phyloP scores from a whole-genome alignment of 1,284 basidiomycete species.

The Veloboletus limbatus region DNA sequence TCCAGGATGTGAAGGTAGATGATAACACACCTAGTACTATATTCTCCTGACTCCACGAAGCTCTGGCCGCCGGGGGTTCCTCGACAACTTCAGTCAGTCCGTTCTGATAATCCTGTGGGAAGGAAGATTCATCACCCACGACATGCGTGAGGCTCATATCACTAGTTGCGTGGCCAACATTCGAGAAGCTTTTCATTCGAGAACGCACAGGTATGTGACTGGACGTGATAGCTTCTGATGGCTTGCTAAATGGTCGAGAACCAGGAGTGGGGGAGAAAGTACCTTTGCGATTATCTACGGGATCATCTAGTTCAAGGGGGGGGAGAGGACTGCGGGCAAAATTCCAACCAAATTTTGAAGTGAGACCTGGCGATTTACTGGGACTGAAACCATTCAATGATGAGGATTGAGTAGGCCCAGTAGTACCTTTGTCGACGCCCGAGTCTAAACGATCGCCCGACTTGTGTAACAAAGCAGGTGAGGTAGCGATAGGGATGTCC shows the following conservation, averaged over 20 bases:
- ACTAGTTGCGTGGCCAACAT: constrained; percentile 15
- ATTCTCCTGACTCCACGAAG: constrained; percentile 29
- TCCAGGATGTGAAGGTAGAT: not conserved
- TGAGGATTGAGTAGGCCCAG: not conserved
- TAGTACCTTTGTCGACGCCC: constrained; percentile 1
- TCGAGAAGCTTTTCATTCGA: constrained; percentile 25
- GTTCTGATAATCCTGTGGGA: constrained; percentile 30
- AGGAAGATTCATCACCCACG: constrained; percentile 20
- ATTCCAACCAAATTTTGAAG: constrained; percentile 41
- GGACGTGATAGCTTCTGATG: constrained; percentile 20
- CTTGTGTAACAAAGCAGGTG: constrained; percentile 4
- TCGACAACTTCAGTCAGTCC: constrained; percentile 32
- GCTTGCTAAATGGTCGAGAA: constrained; percentile 28
- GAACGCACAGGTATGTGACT: constrained; percentile 50
- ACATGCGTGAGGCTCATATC: constrained; percentile 32
- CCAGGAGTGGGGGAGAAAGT: constrained; percentile 21
- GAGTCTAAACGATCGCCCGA: constrained; percentile 2
- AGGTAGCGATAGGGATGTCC: not conserved
- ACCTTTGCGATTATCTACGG: constrained; percentile 24
- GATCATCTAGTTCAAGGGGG: constrained; percentile 41
- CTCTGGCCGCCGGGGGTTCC: constrained; percentile 25
- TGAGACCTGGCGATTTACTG: constrained; percentile 20
- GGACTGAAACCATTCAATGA: constrained; percentile 10
- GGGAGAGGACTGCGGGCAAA: constrained; percentile 39
- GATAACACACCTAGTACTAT: constrained; percentile 34